Evolutionary conservation across 202 grass and related monocot genomes (phyloP), one percentile per base, ranked within the genome.

Genomic region (Alloteropsis angusta): DNA sequence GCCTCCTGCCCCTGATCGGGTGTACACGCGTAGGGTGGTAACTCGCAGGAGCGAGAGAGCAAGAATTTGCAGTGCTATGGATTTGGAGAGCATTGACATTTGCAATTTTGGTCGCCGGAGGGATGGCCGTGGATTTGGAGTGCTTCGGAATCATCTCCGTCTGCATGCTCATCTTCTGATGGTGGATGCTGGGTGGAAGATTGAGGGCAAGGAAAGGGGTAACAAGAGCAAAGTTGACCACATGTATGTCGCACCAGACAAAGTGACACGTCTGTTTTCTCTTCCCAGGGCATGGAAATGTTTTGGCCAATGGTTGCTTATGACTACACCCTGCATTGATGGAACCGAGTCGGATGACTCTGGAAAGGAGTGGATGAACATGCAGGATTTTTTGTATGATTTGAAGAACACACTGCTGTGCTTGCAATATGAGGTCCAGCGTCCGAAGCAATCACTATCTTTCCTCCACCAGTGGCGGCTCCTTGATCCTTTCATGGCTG

Each of bases 401-500:
- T 77, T 97, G 76, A 80, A 80, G 75, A 85, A 85, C 74, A 86
- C 85, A 63, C 57, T 97, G 61, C 59, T 60, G 49, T 75, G 80
- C 68, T 69, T 97, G 77, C 85, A 97, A 44, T 75, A 83, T 14
- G 88, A 86, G 68, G 74, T 90, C 67, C 82, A 32, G 42, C 69
- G 30, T 46, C 63, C 79, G 1, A 70, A 88, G 57, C 76, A 80
- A 68, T 85, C 60, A 25, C 68, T 97, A 37, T 81, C 91, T 64
- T 80, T 90, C 76, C 82, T 91, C 74, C 59, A 87, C 35, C 84
- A 87, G 74, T 97, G 94, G 94, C 63, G 82, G 58, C 85, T 97
- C 59, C 91, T 97, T 74, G 94, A 97, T 69, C 91, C 94, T 63
- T 97, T 97, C 78, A 78, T 97, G 87, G 85, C 89, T 35, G 91